These are phyloP conservation scores for Sindora glabra DNA, from an alignment of 306 rosid species.

Conservation along the genomic window DNA sequence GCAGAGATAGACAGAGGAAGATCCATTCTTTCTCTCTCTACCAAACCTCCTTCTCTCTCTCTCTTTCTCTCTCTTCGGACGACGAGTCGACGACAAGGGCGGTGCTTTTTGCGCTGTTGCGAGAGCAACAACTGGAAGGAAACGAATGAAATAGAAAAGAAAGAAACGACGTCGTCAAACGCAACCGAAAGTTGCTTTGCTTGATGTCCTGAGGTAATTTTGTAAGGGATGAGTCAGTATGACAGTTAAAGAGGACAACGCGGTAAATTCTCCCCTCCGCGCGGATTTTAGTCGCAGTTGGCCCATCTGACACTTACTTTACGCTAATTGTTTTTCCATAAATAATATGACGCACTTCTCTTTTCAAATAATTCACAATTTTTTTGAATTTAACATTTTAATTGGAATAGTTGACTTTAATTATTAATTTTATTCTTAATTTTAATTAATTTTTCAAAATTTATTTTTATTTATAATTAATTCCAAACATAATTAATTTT, in stretches of 20 bases:
- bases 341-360: too few species aligned
- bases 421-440: too few species aligned
- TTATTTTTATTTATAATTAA: too few species aligned
- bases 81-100: not conserved
- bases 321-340: too few species aligned
- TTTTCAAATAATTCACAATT: too few species aligned
- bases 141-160: not conserved
- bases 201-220: too few species aligned
- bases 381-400: too few species aligned
- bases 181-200: not conserved
- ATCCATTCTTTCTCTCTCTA: slow-evolving; percentile 8
- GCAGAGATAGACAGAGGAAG: slow-evolving; percentile 23
- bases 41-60: not conserved
- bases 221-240: not conserved
- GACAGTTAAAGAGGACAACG: not conserved
- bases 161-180: not conserved
- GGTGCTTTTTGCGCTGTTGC: not conserved
- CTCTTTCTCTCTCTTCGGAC: not conserved
- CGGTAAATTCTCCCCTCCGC: not conserved
- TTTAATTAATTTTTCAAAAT: too few species aligned
- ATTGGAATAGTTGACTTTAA: too few species aligned
- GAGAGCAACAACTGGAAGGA: not conserved
- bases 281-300: not conserved
- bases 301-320: too few species aligned
- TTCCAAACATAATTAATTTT: too few species aligned